A percentile compares a stretch with the other conserved stretches of the same genome.
phyloP scores from a whole-genome alignment of 371 early-diverging fungal genomes.

The Apophysomyces sp. region DNA sequence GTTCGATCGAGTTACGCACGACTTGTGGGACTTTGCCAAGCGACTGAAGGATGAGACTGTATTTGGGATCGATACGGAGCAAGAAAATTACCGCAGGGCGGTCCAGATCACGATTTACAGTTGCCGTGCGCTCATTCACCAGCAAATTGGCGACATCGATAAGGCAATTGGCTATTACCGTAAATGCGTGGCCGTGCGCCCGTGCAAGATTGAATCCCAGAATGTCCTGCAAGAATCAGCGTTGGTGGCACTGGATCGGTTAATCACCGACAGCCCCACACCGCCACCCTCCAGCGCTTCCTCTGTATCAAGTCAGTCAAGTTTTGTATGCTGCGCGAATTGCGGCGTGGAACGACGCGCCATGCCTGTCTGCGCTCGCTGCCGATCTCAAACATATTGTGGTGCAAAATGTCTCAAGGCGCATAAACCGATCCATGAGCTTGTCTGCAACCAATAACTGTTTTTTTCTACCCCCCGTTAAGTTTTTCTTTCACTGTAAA shows the following conservation, averaged over 20 bases:
- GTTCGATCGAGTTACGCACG: constrained; percentile 21
- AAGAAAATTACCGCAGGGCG: constrained; percentile 29
- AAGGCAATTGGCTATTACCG: constrained; percentile 31
- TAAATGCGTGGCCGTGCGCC: constrained; percentile 27
- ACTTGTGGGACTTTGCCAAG: constrained; percentile 37
- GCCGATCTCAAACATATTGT: constrained; percentile 21
- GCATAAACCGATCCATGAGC: neutral
- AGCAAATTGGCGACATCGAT: constrained; percentile 22
- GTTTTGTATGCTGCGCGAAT: constrained; percentile 4
- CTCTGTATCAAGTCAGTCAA: constrained; percentile 1
- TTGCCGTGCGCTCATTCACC: constrained; percentile 38
- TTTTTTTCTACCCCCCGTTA: neutral
- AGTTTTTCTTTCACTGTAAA: neutral
- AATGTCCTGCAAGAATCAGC: constrained; percentile 17
- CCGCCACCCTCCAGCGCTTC: constrained; percentile 1
- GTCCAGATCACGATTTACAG: constrained; percentile 41
- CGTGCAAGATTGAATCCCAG: constrained; percentile 23
- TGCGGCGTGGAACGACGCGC: constrained; percentile 17
- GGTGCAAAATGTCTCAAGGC: constrained; percentile 14
- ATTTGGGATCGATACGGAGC: neutral
- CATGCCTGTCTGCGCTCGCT: constrained; percentile 27
- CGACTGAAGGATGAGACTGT: constrained; percentile 35
- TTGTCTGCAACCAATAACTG: neutral
- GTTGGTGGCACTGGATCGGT: constrained; percentile 15
- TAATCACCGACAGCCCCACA: constrained; percentile 7